Percentiles rank a stretch among this genome's conserved stretches.
Evolutionary conservation across 2,329 filamentous ascomycete species (phyloP).

Genomic region (Aureobasidium sp.): DNA sequence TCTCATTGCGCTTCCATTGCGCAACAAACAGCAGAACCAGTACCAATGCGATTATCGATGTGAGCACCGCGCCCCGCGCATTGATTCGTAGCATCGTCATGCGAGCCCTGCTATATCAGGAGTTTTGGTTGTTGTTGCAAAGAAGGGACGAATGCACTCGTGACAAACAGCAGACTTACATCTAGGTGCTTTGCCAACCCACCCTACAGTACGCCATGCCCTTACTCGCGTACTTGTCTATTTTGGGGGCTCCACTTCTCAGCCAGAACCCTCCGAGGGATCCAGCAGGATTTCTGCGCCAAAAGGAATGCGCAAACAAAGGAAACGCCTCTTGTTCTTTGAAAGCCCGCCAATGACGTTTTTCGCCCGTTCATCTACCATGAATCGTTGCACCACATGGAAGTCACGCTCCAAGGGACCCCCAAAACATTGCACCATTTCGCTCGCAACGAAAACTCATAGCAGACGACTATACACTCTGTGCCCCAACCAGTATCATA

Average conservation of each 20-base stretch:
- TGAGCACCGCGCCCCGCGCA: neutral
- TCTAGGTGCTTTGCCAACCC: neutral
- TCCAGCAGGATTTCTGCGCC: neutral
- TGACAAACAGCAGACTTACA: neutral
- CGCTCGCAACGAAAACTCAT: too few relatives aligned
- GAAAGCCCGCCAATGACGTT: neutral
- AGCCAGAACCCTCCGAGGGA: neutral
- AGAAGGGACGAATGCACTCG: neutral
- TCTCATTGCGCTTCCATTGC: slow-evolving; percentile 3
- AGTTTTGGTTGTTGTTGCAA: too few relatives aligned
- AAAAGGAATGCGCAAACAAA: neutral
- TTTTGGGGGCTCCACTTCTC: neutral
- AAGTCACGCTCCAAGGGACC: too few relatives aligned
- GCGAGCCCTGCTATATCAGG: neutral
- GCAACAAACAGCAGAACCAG: neutral
- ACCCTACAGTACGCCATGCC: neutral
- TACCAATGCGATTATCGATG: neutral
- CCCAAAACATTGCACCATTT: too few relatives aligned
- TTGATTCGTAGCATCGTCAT: slow-evolving; percentile 2
- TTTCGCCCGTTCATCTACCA: too few relatives aligned
- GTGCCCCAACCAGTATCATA: too few relatives aligned
- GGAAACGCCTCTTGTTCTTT: neutral
- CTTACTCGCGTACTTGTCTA: neutral
- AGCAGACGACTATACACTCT: too few relatives aligned
- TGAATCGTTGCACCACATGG: too few relatives aligned